Evolutionary conservation across 2,329 filamentous ascomycete species (phyloP).

Genomic region (Claviceps citrina): DNA sequence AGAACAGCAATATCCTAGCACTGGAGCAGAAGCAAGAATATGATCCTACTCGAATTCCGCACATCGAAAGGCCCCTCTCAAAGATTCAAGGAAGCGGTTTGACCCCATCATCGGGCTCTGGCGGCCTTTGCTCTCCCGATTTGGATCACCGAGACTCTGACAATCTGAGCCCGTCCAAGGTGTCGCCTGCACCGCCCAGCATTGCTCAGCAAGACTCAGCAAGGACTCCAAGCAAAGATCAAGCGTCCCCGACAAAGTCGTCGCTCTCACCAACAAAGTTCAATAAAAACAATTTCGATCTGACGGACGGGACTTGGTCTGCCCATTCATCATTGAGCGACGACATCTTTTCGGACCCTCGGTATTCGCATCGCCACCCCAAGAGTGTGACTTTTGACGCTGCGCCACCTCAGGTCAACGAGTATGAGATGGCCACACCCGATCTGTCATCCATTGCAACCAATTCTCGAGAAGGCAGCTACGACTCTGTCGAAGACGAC

Average conservation of each 20-base stretch:
- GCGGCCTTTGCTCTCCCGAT: conserved; percentile 36
- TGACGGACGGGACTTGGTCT: conserved; percentile 52
- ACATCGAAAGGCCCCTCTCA: conserved; percentile 69
- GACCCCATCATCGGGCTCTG: conserved; percentile 41
- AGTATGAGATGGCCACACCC: conserved; percentile 95
- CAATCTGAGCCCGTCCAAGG: conserved; percentile 19
- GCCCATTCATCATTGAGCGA: conserved; percentile 46
- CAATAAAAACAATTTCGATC: conserved; percentile 55
- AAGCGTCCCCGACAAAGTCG: conserved; percentile 73
- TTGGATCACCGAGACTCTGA: conserved; percentile 29
- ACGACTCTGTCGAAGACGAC: conserved; percentile 65
- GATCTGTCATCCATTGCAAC: conserved; percentile 86
- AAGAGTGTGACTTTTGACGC: conserved; percentile 97
- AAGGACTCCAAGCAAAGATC: conserved; percentile 50
- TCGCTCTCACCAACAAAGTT: conserved; percentile 58
- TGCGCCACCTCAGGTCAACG: conserved; percentile 84
- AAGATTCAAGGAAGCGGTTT: conserved; percentile 61
- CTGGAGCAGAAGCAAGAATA: conserved; percentile 87
- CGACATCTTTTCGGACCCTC: conserved; percentile 46
- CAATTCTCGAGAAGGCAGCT: conserved; percentile 84
- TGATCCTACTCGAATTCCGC: conserved; percentile 61
- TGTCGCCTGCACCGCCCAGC: conserved; percentile 6
- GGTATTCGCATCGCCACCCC: conserved; percentile 62
- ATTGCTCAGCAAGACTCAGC: conserved; percentile 14
- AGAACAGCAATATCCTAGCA: conserved; percentile 94